Evolutionary conservation across 768 basidiomycete genomes (phyloP).

Genomic region (Lentinula aciculospora): DNA sequence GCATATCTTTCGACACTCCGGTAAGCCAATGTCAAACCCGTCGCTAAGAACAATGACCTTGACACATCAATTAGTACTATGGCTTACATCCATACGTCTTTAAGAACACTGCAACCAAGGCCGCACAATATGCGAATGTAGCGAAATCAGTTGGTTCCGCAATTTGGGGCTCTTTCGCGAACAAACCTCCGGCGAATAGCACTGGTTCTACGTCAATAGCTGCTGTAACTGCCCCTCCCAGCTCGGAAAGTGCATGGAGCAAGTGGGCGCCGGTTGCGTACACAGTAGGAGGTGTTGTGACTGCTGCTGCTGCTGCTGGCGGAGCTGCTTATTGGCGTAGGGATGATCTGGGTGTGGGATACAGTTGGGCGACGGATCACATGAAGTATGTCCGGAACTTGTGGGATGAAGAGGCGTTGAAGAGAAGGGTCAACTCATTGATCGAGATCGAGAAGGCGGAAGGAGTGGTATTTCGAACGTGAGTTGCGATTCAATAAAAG

Average conservation of each 20-base stretch:
- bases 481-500: slow-evolving; percentile 21
- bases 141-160: slow-evolving; percentile 63
- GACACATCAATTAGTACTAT: slow-evolving; percentile 53
- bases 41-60: not conserved
- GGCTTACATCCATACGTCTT: slow-evolving; percentile 84
- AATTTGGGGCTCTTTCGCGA: slow-evolving; percentile 51
- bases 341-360: slow-evolving; percentile 66
- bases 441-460: slow-evolving; percentile 52
- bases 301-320: slow-evolving; percentile 74
- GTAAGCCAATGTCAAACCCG: slow-evolving; percentile 36
- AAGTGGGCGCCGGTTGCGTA: slow-evolving; percentile 69
- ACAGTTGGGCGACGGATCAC: slow-evolving; percentile 78
- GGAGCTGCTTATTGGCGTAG: slow-evolving; percentile 81
- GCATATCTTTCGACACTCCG: slow-evolving; percentile 87
- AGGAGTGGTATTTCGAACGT: slow-evolving; percentile 73
- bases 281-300: slow-evolving; percentile 64
- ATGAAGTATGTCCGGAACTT: slow-evolving; percentile 84
- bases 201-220: slow-evolving; percentile 13
- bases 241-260: slow-evolving; percentile 32
- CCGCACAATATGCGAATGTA: slow-evolving; percentile 59
- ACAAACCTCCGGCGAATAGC: slow-evolving; percentile 6
- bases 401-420: slow-evolving; percentile 72
- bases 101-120: slow-evolving; percentile 78
- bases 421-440: slow-evolving; percentile 55
- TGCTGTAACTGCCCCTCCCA: slow-evolving; percentile 26